A percentile compares a stretch with the other conserved stretches of the same genome.
Evolutionary conservation across 1,139 yeast species (phyloP).

Genomic region (Sugiyamaella xylanicola): DNA sequence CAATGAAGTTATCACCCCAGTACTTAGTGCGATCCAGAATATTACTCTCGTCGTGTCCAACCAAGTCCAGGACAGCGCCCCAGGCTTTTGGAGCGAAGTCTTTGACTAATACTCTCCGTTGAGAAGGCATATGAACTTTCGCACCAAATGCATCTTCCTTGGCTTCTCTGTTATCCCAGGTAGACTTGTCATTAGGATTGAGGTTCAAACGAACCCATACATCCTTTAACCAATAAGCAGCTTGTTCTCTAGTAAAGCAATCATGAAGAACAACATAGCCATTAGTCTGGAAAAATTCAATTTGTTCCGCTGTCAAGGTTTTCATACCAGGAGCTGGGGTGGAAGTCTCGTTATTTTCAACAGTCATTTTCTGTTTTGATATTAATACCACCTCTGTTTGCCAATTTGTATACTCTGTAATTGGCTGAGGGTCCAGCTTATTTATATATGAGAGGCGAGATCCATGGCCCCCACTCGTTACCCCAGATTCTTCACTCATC

Average conservation of each 20-base stretch:
- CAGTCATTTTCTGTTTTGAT: constrained; percentile 1
- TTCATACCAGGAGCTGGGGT: constrained; percentile 9
- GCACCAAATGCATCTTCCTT: constrained; percentile 16
- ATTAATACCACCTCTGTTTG: no score
- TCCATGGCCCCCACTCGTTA: background rate
- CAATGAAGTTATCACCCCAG: constrained; percentile 22
- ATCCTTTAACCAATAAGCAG: constrained; percentile 20
- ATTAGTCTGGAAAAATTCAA: constrained; percentile 16
- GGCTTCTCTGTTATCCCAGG: constrained; percentile 19
- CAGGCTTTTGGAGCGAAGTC: constrained; percentile 24
- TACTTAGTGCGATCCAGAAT: constrained; percentile 17
- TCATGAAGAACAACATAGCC: constrained; percentile 21
- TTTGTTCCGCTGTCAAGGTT: constrained; percentile 16
- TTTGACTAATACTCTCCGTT: constrained; percentile 14
- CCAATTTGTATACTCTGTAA: no score
- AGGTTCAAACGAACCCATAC: constrained; percentile 22
- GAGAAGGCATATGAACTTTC: constrained; percentile 21
- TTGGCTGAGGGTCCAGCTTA: background rate
- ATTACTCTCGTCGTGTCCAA: constrained; percentile 18
- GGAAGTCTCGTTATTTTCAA: background rate
- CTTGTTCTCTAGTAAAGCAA: constrained; percentile 20
- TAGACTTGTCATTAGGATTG: constrained; percentile 18
- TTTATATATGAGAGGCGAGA: background rate
- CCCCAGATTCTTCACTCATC: background rate
- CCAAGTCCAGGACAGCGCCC: constrained; percentile 20